These are phyloP conservation scores for Starmerella cellae DNA, from an alignment of 805 yeast species.

Conservation along the genomic window DNA sequence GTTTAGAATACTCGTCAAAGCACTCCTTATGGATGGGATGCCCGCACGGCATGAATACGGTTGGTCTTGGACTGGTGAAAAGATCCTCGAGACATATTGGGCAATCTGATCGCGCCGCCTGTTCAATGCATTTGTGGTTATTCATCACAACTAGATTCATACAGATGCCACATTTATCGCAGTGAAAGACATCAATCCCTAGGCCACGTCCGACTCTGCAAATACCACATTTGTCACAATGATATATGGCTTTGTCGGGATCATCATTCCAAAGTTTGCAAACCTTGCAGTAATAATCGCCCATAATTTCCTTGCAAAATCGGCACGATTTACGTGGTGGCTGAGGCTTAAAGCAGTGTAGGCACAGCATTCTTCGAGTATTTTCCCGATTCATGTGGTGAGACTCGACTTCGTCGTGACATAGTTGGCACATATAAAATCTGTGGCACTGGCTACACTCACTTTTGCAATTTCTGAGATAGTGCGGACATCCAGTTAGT, in stretches of 20 bases:
- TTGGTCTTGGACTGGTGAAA: constrained; percentile 68
- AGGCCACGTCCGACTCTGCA: constrained; percentile 82
- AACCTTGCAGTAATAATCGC: constrained; percentile 60
- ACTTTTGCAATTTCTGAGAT: constrained; percentile 67
- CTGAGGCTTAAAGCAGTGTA: constrained; percentile 68
- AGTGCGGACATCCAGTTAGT: constrained; percentile 67
- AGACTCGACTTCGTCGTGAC: constrained; percentile 56
- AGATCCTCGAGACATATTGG: constrained; percentile 87
- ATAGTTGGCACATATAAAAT: constrained; percentile 74
- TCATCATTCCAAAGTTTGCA: constrained; percentile 76
- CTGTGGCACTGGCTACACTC: constrained; percentile 62
- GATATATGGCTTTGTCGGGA: constrained; percentile 65
- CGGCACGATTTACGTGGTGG: constrained; percentile 56
- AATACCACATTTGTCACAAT: constrained; percentile 85
- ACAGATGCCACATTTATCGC: constrained; percentile 81
- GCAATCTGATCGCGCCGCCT: constrained; percentile 81
- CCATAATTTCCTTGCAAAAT: constrained; percentile 53
- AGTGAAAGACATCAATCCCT: constrained; percentile 82
- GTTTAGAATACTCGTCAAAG: constrained; percentile 66
- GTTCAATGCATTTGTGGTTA: constrained; percentile 71
- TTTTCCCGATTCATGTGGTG: constrained; percentile 49
- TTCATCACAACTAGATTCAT: constrained; percentile 64
- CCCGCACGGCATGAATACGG: constrained; percentile 87
- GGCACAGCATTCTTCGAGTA: constrained; percentile 62
- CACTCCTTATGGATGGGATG: constrained; percentile 85